Evolutionary conservation across 331 rosid species (phyloP), one percentile per base, ranked within the genome.

Genomic region (Arachis monticola): DNA sequence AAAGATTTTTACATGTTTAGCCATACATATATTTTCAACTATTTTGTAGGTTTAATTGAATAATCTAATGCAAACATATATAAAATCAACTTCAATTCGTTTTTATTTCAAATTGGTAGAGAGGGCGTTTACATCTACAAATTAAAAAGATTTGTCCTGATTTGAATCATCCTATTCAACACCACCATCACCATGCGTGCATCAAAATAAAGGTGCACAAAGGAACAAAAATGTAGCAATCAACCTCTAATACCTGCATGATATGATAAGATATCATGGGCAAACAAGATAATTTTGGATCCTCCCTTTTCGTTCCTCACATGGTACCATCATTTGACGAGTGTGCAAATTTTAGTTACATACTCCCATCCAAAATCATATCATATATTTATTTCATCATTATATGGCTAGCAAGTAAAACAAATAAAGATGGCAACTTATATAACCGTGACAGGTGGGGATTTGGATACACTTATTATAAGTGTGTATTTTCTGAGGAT

Each of bases 321-420:
- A 45, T 27, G 27, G 14, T 7, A 51, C 59, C 42, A 58, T 50
- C 12, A 7, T n/a, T 73, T 72, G 91, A 81, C 81, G 79, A 64
- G 84, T 83, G 84, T 59, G 48, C n/a, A 11, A 6, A 70, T 73
- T 69, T 79, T 83, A 76, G 84, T 83, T 72, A 85, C 10, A 56
- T 41, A 67, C 65, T 8, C 63, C 64, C 64, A 70, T 60, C 78
- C 67, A 69, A 73, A 77, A 76, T 65, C n/a, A 71, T 66, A 13
- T n/a, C 5, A 8, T 51, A 70, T 6, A 6, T 50, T 62, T 48
- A 61, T 70, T 45, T 68, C 13, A 5, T 68, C 13, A 5, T 67
- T 67, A 45, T 3, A 45, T 4, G 70, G 70, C 13, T 6, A 67
- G 52, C 13, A 4, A 67, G 52, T 76, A 62, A 63, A 45, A 60